Percentiles rank a stretch among this genome's conserved stretches.
phyloP scores from a whole-genome alignment of 768 basidiomycete species.

The Coprinellus micaceus region DNA sequence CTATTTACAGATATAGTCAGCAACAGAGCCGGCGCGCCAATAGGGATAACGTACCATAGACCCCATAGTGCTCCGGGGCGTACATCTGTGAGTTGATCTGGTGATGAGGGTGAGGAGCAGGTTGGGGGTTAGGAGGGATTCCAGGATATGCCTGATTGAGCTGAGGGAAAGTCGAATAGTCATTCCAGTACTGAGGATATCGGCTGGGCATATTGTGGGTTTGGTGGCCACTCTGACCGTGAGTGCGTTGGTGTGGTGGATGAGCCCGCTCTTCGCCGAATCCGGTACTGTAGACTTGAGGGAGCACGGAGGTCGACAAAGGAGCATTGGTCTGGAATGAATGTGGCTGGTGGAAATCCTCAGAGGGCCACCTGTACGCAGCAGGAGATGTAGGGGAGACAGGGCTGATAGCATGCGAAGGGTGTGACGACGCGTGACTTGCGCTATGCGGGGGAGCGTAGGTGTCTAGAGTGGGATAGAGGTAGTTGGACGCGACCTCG shows the following conservation, averaged over 20 bases:
- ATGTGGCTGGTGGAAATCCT: conserved; percentile 16
- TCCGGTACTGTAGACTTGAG: conserved; percentile 74
- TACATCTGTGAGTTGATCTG: conserved; percentile 21
- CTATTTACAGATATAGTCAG: background rate
- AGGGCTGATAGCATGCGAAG: conserved; percentile 13
- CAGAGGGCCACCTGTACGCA: conserved; percentile 16
- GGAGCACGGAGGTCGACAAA: conserved; percentile 69
- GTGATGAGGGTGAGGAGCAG: conserved; percentile 11
- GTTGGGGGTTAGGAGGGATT: conserved; percentile 17
- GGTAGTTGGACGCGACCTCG: conserved; percentile 7
- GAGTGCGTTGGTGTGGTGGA: conserved; percentile 1
- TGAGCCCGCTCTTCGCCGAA: conserved; percentile 47
- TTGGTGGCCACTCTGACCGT: conserved; percentile 3
- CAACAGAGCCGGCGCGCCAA: background rate
- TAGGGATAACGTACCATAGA: conserved; percentile 20
- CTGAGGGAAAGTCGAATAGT: conserved; percentile 51
- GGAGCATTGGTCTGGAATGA: conserved; percentile 37
- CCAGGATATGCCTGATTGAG: conserved; percentile 39
- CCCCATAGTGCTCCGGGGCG: conserved; percentile 22
- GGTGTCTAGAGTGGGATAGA: conserved; percentile 1
- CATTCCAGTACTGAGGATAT: conserved; percentile 55
- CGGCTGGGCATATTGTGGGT: conserved; percentile 22
- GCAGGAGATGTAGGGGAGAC: conserved; percentile 7
- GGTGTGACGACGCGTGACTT: conserved; percentile 3
- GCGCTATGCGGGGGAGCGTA: conserved; percentile 10